Base-by-base conservation (phyloP, 2,329 filamentous ascomycete species). In the Pleoardoris graminearum region DNA sequence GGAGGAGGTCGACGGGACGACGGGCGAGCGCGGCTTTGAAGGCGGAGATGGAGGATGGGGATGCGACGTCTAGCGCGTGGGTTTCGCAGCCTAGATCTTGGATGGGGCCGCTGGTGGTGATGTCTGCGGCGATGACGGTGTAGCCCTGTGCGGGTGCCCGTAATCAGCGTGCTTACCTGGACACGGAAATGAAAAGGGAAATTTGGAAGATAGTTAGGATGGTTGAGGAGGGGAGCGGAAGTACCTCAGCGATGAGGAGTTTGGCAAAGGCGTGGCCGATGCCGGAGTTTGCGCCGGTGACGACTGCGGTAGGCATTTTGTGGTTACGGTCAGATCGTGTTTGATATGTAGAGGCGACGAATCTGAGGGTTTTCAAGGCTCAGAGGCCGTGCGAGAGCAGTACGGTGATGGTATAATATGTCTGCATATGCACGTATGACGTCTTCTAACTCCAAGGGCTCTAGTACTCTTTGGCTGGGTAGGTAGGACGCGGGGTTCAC, bases 261-360 rank as follows among this genome's bases (percentile, higher is more conserved):
- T 57, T 53, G 7, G 67, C 62, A 49, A 77, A 73, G 11, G 72
- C 69, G 59, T 74, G 60, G 22, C 72, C 73, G 42, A 77, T 77
- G 53, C 75, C 75, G 19, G 68, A 72, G 50, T 76, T 75, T 4
- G 72, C 74, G 17, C 75, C 75, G 23, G 75, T 76, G 3, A 77
- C 67, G 14, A 78, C 61, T 32, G 69, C 72, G 16, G 69, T 71
- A n/a, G 70, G 70, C 69, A 75, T 76, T 32, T 46, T 67, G 46
- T 4, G n/a, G 14, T 43, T 14, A 37, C 17, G n/a, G 4, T 7
- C n/a, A 16, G 33, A 5, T 37, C 10, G n/a, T 10, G 1, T n/a
- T 33, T 33, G 27, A 8, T 5, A 21, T 8, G 3, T 32, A n/a
- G n/a, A n/a, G n/a, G n/a, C n/a, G n/a, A n/a, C n/a, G n/a, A 27